Conservation (phyloP, 2,329 filamentous ascomycete genomes). For the Clarireedia paspali region DNA sequence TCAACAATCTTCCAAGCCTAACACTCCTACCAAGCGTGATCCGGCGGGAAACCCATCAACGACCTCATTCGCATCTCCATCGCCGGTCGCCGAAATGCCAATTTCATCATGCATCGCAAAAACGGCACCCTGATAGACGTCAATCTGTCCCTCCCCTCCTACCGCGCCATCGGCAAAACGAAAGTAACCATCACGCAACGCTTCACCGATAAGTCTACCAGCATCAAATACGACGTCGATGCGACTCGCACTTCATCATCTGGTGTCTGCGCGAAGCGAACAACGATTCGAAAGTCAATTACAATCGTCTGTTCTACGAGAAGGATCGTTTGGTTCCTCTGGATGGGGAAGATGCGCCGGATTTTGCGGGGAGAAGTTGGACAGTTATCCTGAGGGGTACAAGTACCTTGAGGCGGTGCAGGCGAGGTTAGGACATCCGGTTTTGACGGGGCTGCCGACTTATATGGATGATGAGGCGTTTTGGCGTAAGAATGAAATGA, state of each 20-base stretch:
- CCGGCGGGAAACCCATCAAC: slow-evolving; percentile 33
- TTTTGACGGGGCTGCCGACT: neutral
- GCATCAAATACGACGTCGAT: slow-evolving; percentile 32
- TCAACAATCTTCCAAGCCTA: neutral
- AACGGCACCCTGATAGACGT: slow-evolving; percentile 37
- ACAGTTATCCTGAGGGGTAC: neutral
- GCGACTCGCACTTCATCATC: slow-evolving; percentile 39
- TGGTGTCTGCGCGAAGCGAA: slow-evolving; percentile 12
- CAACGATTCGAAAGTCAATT: neutral
- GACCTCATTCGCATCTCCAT: slow-evolving; percentile 35
- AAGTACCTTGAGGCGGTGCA: neutral
- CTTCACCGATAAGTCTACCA: slow-evolving; percentile 31
- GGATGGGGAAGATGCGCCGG: neutral
- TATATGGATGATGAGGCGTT: neutral
- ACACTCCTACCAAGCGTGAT: slow-evolving; percentile 37
- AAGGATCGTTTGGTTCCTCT: neutral
- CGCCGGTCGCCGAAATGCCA: slow-evolving; percentile 33
- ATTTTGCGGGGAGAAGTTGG: neutral
- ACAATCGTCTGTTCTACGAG: neutral
- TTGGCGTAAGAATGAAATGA: neutral
- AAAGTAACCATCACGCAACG: slow-evolving; percentile 43
- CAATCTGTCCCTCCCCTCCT: slow-evolving; percentile 28
- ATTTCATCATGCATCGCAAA: slow-evolving; percentile 37
- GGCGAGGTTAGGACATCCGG: neutral
- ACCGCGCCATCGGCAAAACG: slow-evolving; percentile 39